Base-by-base conservation (phyloP, 106 monocot genomes). In the Narthecium ossifragum region DNA sequence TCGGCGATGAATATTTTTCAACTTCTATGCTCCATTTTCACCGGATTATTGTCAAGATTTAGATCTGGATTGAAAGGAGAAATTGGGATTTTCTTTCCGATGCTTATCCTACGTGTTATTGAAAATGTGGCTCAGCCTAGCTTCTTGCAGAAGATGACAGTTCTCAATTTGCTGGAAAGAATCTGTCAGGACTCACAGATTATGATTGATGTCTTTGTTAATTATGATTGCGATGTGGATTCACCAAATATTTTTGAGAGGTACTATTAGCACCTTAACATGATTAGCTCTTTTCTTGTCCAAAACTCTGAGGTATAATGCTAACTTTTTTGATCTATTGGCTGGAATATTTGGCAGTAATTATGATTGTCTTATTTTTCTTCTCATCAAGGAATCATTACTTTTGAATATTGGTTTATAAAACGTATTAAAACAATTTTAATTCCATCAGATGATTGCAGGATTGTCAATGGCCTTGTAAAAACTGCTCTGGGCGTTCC, bases 171-270 rank as follows among this genome's bases (percentile, higher is more conserved):
- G 46, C 63, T 91, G 65, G 87, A 98, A 68, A 87, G 80, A 71
- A 82, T 98, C 21, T 87, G 69, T 60, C 73, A 98, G 31, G 91
- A 98, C 58, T 57, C 98, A 15, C 98, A 98, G 59, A 82, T 87
- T 63, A 77, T 85, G 49, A 75, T 98, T 62, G 91, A 98, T 77
- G 79, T 83, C 31, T 98, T 98, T 74, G 98, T 91, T 51, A 98
- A 91, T 62, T 98, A 98, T 77, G 98, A 98, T 64, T 98, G 98
- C 60, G 91, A 98, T 68, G 91, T 98, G 55, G 91, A 98, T 64
- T 84, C 91, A 55, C 87, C 98, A 34, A 98, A 98, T 68, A 84
- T 98, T 69, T 88, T 98, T 74, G 91, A 98, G 64, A 86, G 96
- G 96, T 96, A 81, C 24, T 45, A 22, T 17, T 8, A 23, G 28